These are phyloP conservation scores for Polytrichum commune DNA, from an alignment of 225 moss, liverwort and hornwort genomes.

Conservation along the genomic window DNA sequence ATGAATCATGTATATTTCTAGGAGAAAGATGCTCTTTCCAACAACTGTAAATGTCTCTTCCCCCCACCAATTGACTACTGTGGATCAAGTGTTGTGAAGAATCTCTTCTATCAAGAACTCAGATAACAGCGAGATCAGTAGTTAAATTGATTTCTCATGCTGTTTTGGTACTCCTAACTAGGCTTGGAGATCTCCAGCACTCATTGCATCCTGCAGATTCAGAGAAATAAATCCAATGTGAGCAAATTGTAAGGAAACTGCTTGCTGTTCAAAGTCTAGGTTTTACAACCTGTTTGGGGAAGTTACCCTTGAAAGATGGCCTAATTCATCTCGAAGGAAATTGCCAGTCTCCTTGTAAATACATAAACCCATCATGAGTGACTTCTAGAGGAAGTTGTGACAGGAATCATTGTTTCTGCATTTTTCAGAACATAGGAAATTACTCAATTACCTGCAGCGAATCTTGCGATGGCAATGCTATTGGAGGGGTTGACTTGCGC, in stretches of 20 bases:
- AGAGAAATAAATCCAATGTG: neutral
- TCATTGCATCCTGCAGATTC: slow-evolving; percentile 50
- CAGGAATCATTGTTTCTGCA: neutral
- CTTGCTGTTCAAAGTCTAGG: neutral
- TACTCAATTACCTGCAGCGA: slow-evolving; percentile 48
- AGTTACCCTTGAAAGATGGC: neutral
- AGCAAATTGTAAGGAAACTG: neutral
- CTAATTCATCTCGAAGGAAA: neutral
- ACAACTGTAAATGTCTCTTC: no score
- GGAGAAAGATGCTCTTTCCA: no score
- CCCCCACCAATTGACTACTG: no score
- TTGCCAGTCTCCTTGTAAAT: neutral
- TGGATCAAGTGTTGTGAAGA: no score
- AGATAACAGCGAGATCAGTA: no score
- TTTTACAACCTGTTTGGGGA: neutral
- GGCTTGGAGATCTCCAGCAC: slow-evolving; percentile 46
- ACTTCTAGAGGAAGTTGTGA: neutral
- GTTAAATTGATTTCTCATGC: no score
- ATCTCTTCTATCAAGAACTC: no score
- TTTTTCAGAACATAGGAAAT: neutral
- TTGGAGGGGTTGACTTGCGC: slow-evolving; percentile 58
- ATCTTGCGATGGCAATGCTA: slow-evolving; percentile 54
- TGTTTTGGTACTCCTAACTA: slow-evolving; percentile 5
- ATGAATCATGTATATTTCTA: no score
- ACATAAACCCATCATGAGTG: neutral